Conservation (phyloP, 106 monocot genomes). For the Agapanthus africanus region DNA sequence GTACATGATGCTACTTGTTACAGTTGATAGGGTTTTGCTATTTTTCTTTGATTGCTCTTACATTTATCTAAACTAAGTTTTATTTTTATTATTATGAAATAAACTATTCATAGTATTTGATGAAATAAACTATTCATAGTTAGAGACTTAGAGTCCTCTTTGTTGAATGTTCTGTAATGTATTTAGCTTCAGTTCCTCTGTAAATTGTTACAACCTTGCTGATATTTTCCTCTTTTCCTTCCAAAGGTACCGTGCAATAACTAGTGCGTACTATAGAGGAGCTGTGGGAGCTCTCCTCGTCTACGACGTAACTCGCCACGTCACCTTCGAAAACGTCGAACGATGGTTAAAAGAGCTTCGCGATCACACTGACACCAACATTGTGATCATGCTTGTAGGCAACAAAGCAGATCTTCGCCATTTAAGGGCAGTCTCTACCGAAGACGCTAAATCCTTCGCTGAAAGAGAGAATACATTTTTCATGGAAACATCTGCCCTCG, state of each 20-base stretch:
- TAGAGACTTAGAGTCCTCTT: too few species aligned
- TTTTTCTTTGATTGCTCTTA: too few species aligned
- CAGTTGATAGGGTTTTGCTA: too few species aligned
- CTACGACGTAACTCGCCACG: constrained; percentile 16
- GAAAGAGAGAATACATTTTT: constrained; percentile 19
- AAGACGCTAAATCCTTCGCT: constrained; percentile 12
- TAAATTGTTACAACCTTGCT: too few species aligned
- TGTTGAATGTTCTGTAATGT: too few species aligned
- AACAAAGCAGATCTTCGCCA: constrained; percentile 22
- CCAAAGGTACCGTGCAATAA: constrained; percentile 21
- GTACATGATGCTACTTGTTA: too few species aligned
- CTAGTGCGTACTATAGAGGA: constrained; percentile 20
- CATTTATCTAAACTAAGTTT: too few species aligned
- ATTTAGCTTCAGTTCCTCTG: too few species aligned
- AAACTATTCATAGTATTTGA: too few species aligned
- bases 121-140: too few species aligned
- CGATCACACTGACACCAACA: constrained; percentile 15
- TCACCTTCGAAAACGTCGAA: constrained; percentile 14
- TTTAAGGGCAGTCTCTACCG: constrained; percentile 6
- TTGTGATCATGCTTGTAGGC: constrained; percentile 22
- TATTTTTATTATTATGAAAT: too few species aligned
- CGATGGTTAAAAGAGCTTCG: constrained; percentile 21
- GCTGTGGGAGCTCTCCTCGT: constrained; percentile 15
- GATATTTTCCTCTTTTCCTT: constrained; percentile 1
- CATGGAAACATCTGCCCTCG: constrained; percentile 21